phyloP scores from a whole-genome alignment of 2,329 filamentous ascomycete genomes.

The Sclerotinia glacialis region DNA sequence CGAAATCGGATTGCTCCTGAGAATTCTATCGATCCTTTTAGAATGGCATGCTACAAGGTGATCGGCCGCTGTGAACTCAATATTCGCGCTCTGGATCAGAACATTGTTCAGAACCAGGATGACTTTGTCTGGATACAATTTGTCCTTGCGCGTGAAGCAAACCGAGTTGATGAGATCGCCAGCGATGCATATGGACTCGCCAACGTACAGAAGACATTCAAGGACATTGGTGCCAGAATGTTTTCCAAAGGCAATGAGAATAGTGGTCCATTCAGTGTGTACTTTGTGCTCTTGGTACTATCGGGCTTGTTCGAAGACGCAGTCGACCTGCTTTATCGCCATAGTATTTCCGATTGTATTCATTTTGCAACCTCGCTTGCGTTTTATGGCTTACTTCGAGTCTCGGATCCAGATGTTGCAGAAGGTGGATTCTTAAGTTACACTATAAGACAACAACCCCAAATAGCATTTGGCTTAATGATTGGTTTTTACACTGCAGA shows the following conservation, averaged over 20 bases:
- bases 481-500: constrained; percentile 93
- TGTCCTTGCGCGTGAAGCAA: constrained; percentile 64
- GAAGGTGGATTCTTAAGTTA: constrained; percentile 67
- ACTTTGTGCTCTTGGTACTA: constrained; percentile 88
- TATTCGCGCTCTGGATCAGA: constrained; percentile 60
- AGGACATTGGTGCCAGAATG: constrained; percentile 85
- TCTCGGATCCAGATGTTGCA: constrained; percentile 73
- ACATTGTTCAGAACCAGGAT: constrained; percentile 52
- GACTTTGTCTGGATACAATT: constrained; percentile 74
- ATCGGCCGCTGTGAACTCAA: constrained; percentile 74
- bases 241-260: constrained; percentile 76
- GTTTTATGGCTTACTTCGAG: constrained; percentile 85
- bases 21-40: constrained; percentile 87
- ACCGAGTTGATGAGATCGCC: constrained; percentile 61
- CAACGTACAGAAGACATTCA: constrained; percentile 74
- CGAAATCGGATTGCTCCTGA: constrained; percentile 80
- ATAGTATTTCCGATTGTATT: constrained; percentile 88
- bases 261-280: constrained; percentile 78
- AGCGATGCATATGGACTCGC: constrained; percentile 62
- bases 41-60: constrained; percentile 97
- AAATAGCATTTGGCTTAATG: constrained; percentile 93
- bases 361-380: constrained; percentile 89
- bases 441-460: constrained; percentile 67
- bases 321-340: constrained; percentile 83
- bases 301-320: constrained; percentile 94